phyloP scores from a whole-genome alignment of 1,284 basidiomycete genomes.

The Naganishia sp. region DNA sequence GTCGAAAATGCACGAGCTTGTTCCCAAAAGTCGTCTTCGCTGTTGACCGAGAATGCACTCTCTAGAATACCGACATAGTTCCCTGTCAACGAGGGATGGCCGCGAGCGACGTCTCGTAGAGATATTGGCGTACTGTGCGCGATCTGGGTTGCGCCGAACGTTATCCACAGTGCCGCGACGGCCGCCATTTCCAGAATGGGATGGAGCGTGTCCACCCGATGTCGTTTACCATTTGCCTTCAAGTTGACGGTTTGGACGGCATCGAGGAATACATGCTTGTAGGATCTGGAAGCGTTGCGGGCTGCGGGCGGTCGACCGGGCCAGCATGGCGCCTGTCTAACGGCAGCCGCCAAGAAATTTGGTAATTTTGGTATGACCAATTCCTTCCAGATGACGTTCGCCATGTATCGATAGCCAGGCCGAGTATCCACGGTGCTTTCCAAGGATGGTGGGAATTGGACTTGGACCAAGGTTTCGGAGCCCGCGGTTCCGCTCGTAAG shows the following conservation, averaged over 20 bases:
- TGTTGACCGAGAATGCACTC: conserved; percentile 11
- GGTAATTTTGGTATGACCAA: conserved; percentile 45
- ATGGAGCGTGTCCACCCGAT: conserved; percentile 44
- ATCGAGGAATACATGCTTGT: conserved; percentile 32
- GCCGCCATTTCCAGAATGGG: conserved; percentile 41
- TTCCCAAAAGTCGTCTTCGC: conserved; percentile 39
- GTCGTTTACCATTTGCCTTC: conserved; percentile 35
- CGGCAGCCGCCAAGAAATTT: conserved; percentile 37
- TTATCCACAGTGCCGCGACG: conserved; percentile 40
- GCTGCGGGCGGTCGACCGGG: conserved; percentile 33
- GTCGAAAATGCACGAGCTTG: conserved; percentile 25
- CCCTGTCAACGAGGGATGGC: conserved; percentile 40
- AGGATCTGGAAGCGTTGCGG: background rate
- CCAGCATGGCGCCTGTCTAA: conserved; percentile 38
- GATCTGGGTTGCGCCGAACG: conserved; percentile 23
- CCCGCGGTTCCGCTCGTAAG: background rate
- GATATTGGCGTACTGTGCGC: conserved; percentile 36
- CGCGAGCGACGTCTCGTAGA: conserved; percentile 37
- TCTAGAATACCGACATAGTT: conserved; percentile 41
- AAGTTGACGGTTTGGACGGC: conserved; percentile 32
- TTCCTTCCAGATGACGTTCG: conserved; percentile 41
- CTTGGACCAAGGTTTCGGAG: background rate
- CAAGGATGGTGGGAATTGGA: background rate
- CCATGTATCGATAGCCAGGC: conserved; percentile 28
- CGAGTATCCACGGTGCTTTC: conserved; percentile 16